These are phyloP conservation scores for Leccinum rimulosum DNA, from an alignment of 768 basidiomycete species.

Conservation along the genomic window DNA sequence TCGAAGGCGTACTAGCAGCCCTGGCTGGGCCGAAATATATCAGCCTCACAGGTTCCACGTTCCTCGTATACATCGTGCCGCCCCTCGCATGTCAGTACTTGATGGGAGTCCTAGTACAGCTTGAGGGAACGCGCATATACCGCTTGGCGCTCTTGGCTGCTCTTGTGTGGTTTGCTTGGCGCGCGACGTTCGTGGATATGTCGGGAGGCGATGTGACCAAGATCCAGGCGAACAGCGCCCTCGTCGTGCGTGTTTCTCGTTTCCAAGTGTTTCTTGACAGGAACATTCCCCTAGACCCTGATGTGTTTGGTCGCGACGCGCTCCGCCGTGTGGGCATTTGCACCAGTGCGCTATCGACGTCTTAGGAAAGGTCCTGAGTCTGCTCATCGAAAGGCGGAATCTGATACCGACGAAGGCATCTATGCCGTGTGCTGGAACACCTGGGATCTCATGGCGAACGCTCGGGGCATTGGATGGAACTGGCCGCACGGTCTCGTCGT, in stretches of 20 bases:
- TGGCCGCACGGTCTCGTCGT: slow-evolving; percentile 21
- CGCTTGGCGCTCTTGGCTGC: slow-evolving; percentile 51
- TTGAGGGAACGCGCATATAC: slow-evolving; percentile 38
- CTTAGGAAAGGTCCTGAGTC: neutral
- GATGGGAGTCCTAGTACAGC: slow-evolving; percentile 53
- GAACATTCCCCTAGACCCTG: slow-evolving; percentile 5
- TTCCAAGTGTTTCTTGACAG: neutral
- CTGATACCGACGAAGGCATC: slow-evolving; percentile 2
- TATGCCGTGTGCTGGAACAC: slow-evolving; percentile 23
- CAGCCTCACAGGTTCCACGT: slow-evolving; percentile 21
- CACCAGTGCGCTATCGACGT: slow-evolving; percentile 16
- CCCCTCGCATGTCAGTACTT: slow-evolving; percentile 46
- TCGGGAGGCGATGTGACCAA: slow-evolving; percentile 18
- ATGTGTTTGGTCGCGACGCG: slow-evolving; percentile 18
- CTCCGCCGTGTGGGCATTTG: slow-evolving; percentile 19
- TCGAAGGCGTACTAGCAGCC: slow-evolving; percentile 2
- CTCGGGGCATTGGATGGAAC: slow-evolving; percentile 30
- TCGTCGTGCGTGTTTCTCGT: slow-evolving; percentile 18
- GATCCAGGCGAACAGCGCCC: slow-evolving; percentile 12
- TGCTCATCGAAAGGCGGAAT: neutral
- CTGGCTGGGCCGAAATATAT: slow-evolving; percentile 3
- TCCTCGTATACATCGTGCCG: slow-evolving; percentile 39
- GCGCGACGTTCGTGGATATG: slow-evolving; percentile 30
- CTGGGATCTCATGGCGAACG: slow-evolving; percentile 25
- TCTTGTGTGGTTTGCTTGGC: slow-evolving; percentile 43